These are phyloP conservation scores for Eucalyptus marginata DNA, from an alignment of 345 rosid genomes.

Conservation along the genomic window DNA sequence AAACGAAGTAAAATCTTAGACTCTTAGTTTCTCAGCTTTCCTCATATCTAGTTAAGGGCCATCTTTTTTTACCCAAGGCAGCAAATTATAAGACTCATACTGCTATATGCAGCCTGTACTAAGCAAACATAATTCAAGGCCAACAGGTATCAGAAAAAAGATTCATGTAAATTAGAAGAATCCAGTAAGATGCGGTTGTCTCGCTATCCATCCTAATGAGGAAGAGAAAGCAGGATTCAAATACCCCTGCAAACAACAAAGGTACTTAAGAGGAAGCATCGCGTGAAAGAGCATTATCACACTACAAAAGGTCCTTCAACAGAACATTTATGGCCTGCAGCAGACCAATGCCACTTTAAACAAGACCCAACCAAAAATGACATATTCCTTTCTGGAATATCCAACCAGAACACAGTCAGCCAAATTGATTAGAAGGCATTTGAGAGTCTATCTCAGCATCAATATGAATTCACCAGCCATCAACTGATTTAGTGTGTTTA, in stretches of 20 bases:
- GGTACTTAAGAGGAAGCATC: neutral
- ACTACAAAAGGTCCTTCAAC: neutral
- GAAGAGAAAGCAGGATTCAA: neutral
- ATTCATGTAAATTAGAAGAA: neutral
- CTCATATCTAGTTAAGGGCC: neutral
- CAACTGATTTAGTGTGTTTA: neutral
- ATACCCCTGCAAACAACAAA: neutral
- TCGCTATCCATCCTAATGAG: neutral
- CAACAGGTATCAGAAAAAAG: neutral
- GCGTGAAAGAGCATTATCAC: neutral
- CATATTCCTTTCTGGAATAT: neutral
- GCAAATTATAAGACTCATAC: neutral
- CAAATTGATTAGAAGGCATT: neutral
- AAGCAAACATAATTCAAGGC: neutral
- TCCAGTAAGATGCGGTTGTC: neutral
- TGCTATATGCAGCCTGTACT: neutral
- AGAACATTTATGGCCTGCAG: neutral
- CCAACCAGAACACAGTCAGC: neutral
- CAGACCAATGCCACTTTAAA: neutral
- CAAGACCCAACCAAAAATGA: neutral
- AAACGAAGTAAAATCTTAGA: neutral
- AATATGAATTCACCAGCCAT: neutral
- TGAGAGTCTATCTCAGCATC: neutral
- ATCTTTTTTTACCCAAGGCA: neutral
- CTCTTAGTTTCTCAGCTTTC: neutral